Percentiles rank a stretch among this genome's conserved stretches.
Conservation (phyloP, 2,329 filamentous ascomycete genomes). For the Cadophora sp. region DNA sequence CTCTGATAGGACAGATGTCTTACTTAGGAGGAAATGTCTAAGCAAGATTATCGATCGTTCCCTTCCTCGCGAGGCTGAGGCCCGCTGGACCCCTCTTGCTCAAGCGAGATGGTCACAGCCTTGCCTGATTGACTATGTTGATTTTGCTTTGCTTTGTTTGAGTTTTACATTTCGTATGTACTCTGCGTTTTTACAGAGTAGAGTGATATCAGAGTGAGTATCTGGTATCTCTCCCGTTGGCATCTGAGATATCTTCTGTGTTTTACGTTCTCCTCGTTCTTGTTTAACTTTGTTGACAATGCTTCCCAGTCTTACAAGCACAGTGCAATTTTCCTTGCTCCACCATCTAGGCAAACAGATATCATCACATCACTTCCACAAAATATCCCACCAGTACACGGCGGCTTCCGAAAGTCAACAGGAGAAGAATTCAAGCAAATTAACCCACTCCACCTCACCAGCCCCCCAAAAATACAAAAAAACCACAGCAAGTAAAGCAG, state of each 20-base stretch:
- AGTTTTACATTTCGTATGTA: no score
- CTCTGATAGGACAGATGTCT: background rate
- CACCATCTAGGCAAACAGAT: no score
- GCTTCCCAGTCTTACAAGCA: no score
- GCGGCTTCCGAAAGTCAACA: background rate
- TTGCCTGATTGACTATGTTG: background rate
- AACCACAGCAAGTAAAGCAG: background rate
- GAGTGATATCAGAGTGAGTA: no score
- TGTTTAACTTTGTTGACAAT: no score
- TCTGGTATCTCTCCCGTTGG: no score
- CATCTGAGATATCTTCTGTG: background rate
- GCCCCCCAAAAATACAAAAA: no score
- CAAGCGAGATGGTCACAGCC: background rate
- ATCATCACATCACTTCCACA: no score
- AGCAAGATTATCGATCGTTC: background rate
- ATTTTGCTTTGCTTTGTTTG: background rate
- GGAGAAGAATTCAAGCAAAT: background rate
- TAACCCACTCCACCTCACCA: background rate
- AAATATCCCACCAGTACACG: no score
- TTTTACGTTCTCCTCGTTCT: background rate
- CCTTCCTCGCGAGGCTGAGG: background rate
- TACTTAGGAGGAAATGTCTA: background rate
- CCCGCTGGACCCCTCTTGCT: background rate
- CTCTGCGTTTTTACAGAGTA: background rate
- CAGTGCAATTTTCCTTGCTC: no score